Conservation (phyloP, 148 eudicot species). For the Silene latifolia region DNA sequence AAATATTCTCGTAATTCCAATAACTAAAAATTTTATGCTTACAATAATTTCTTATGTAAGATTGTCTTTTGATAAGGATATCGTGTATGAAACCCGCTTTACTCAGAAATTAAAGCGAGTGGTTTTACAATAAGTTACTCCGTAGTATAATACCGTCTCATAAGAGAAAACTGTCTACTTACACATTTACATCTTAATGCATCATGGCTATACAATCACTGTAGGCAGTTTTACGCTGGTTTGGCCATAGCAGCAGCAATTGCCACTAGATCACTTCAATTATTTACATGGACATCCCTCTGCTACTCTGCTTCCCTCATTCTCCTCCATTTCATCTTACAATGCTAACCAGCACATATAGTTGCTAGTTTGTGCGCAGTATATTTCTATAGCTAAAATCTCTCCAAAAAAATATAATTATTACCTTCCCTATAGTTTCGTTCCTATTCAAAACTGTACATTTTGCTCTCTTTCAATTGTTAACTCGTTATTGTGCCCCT, state of each 20-base stretch:
- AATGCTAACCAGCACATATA: background rate
- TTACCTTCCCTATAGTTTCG: background rate
- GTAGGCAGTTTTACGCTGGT: background rate
- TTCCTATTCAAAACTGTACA: constrained; percentile 31
- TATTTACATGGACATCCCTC: constrained; percentile 19
- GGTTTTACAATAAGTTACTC: background rate
- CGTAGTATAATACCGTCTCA: background rate
- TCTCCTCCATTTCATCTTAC: constrained; percentile 11
- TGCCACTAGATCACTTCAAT: constrained; percentile 7
- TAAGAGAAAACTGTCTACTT: background rate
- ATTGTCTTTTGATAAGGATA: too few species aligned
- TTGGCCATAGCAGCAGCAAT: constrained; percentile 10
- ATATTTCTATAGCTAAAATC: background rate
- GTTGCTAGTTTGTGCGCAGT: constrained; percentile 16
- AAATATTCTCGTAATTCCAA: too few species aligned
- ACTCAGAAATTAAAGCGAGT: background rate
- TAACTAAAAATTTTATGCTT: background rate
- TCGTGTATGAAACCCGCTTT: background rate
- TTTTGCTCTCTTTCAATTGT: background rate
- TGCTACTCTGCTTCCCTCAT: constrained; percentile 4
- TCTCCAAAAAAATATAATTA: background rate
- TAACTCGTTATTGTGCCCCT: constrained; percentile 1
- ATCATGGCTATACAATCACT: background rate
- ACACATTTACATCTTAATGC: constrained; percentile 8
- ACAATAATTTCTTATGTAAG: background rate